Conservation (phyloP, 1,139 yeast species). For the Suhomyces ambrosiae region DNA sequence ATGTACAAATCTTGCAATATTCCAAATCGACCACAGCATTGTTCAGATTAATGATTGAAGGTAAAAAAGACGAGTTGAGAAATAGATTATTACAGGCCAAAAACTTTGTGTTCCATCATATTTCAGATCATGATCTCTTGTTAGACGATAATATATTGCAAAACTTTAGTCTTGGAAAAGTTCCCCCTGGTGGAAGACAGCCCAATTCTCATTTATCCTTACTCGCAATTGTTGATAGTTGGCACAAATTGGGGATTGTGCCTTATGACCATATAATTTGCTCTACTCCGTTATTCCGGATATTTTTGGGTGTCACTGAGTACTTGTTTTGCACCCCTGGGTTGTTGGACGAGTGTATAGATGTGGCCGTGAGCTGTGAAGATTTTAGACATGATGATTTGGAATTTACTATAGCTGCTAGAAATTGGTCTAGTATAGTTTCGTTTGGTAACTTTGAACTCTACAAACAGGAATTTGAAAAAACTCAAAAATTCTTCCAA, state of each 20-base stretch:
- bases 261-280: slow-evolving; percentile 98
- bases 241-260: slow-evolving; percentile 80
- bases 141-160: slow-evolving; percentile 81
- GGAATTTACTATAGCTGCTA: slow-evolving; percentile 80
- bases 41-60: slow-evolving; percentile 79
- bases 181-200: slow-evolving; percentile 64
- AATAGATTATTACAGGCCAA: slow-evolving; percentile 67
- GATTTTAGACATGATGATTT: slow-evolving; percentile 82
- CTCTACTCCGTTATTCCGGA: slow-evolving; percentile 88
- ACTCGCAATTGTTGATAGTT: slow-evolving; percentile 89
- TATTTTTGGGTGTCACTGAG: slow-evolving; percentile 92
- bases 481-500: slow-evolving; percentile 75
- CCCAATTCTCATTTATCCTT: slow-evolving; percentile 90
- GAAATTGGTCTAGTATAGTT: slow-evolving; percentile 84
- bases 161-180: slow-evolving; percentile 74
- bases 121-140: slow-evolving; percentile 55
- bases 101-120: slow-evolving; percentile 72
- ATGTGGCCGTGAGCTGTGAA: slow-evolving; percentile 66
- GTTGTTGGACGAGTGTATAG: slow-evolving; percentile 73
- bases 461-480: slow-evolving; percentile 72
- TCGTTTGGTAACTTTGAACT: slow-evolving; percentile 73
- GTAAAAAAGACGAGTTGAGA: slow-evolving; percentile 57
- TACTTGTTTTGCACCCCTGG: slow-evolving; percentile 85
- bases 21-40: slow-evolving; percentile 82
- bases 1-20: slow-evolving; percentile 85